These are phyloP conservation scores for Bipolaris cookei DNA, from an alignment of 2,329 filamentous ascomycete genomes.

Conservation along the genomic window DNA sequence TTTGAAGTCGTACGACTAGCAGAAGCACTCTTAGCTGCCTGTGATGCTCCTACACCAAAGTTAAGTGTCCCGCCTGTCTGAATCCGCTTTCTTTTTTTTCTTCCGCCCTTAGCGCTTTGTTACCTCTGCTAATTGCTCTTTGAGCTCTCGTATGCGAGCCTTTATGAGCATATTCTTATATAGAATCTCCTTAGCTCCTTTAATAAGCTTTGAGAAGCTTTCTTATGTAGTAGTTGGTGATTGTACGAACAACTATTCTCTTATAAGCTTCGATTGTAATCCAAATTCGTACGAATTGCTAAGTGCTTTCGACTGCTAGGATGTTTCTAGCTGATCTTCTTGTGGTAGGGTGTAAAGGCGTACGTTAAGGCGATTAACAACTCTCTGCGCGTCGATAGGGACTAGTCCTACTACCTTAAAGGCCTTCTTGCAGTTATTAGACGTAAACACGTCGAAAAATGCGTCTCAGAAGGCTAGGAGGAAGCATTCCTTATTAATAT, in stretches of 20 bases:
- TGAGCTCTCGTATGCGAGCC: too few species aligned
- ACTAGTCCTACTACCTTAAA: too few species aligned
- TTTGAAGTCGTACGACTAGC: constrained; percentile 13
- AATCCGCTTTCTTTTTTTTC: constrained; percentile 19
- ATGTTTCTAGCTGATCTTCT: not conserved
- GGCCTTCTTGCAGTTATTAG: too few species aligned
- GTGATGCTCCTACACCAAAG: constrained; percentile 16
- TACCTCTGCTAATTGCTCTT: too few species aligned
- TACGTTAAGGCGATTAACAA: not conserved
- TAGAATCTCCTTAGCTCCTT: too few species aligned
- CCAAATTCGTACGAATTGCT: not conserved
- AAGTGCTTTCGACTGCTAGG: not conserved
- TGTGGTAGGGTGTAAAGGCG: not conserved
- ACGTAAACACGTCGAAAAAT: not conserved
- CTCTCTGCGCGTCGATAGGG: too few species aligned
- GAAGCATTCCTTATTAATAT: not conserved
- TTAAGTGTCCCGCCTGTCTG: constrained; percentile 24
- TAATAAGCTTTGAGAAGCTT: not conserved
- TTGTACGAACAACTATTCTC: not conserved
- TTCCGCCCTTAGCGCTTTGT: too few species aligned
- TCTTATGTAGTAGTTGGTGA: not conserved
- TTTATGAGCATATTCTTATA: too few species aligned
- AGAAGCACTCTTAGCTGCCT: not conserved
- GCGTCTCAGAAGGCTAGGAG: not conserved
- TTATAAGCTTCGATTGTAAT: not conserved